A percentile compares a stretch with the other conserved stretches of the same genome.
phyloP scores from a whole-genome alignment of 768 basidiomycete genomes.

The Naganishia vishniacii region DNA sequence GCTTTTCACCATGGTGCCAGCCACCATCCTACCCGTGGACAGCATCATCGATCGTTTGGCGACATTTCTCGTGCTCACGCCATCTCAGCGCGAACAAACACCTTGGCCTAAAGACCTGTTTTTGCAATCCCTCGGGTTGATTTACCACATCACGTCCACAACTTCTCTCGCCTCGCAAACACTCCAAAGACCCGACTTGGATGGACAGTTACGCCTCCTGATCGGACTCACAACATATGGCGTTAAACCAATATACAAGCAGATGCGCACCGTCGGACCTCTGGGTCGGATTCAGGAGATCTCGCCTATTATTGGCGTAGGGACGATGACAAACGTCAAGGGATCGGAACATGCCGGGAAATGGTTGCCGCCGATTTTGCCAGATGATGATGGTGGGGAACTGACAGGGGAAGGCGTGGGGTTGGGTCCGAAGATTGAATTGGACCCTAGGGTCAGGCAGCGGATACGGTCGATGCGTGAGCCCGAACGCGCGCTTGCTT shows the following conservation, averaged over 20 bases:
- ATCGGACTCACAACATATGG: conserved; percentile 16
- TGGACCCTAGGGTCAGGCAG: conserved; percentile 32
- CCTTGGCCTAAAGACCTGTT: conserved; percentile 53
- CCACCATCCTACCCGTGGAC: conserved; percentile 26
- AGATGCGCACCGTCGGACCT: conserved; percentile 13
- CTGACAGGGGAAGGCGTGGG: conserved; percentile 21
- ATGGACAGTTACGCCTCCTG: conserved; percentile 13
- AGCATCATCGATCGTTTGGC: conserved; percentile 37
- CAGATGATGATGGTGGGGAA: conserved; percentile 25
- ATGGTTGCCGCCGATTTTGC: conserved; percentile 11
- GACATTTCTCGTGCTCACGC: conserved; percentile 34
- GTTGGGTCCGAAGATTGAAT: conserved; percentile 31
- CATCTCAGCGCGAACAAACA: conserved; percentile 32
- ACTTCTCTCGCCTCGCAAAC: conserved; percentile 65
- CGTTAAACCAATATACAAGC: conserved; percentile 9
- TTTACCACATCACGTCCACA: conserved; percentile 64
- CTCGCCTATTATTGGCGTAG: conserved; percentile 12
- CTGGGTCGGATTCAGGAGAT: conserved; percentile 13
- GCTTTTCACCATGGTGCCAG: conserved; percentile 36
- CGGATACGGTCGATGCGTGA: conserved; percentile 35
- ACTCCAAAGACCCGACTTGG: conserved; percentile 61
- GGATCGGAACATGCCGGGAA: conserved; percentile 9
- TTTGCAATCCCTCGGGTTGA: conserved; percentile 61
- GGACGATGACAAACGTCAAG: conserved; percentile 20
- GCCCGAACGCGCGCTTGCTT: conserved; percentile 37